These are phyloP conservation scores for Sicyos baderoa DNA, from an alignment of 306 rosid species.

Conservation along the genomic window DNA sequence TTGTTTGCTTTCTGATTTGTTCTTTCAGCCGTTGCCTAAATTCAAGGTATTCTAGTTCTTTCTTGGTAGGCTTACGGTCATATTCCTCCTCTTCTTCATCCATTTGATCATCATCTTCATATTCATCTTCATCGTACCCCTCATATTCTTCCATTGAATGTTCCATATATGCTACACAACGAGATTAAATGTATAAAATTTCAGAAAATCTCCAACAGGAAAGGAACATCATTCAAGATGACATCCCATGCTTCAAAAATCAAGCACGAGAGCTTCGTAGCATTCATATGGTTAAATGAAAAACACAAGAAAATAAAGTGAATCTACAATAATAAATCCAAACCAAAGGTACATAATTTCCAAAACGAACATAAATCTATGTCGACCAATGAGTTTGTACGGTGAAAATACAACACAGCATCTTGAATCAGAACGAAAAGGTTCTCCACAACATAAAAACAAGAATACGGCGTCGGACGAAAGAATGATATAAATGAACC, in stretches of 20 bases:
- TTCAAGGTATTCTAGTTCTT: constrained; percentile 58
- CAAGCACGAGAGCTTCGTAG: background rate
- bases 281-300: background rate
- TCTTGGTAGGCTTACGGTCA: constrained; percentile 55
- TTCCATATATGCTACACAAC: constrained; percentile 6
- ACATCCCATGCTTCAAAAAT: background rate
- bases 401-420: background rate
- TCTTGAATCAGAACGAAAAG: background rate
- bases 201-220: background rate
- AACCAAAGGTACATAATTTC: background rate
- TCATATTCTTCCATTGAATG: constrained; percentile 14
- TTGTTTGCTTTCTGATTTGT: constrained; percentile 41
- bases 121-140: constrained; percentile 40
- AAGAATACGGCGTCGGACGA: background rate
- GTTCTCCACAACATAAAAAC: background rate
- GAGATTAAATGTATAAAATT: background rate
- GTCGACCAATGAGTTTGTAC: background rate
- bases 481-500: background rate
- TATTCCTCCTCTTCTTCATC: constrained; percentile 39
- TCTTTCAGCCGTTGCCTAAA: constrained; percentile 70
- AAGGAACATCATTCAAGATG: background rate
- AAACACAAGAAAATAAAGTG: background rate
- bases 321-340: background rate
- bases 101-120: constrained; percentile 36
- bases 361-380: background rate